phyloP scores from a whole-genome alignment of 495 filamentous ascomycete species.

The Cercophora sp. region DNA sequence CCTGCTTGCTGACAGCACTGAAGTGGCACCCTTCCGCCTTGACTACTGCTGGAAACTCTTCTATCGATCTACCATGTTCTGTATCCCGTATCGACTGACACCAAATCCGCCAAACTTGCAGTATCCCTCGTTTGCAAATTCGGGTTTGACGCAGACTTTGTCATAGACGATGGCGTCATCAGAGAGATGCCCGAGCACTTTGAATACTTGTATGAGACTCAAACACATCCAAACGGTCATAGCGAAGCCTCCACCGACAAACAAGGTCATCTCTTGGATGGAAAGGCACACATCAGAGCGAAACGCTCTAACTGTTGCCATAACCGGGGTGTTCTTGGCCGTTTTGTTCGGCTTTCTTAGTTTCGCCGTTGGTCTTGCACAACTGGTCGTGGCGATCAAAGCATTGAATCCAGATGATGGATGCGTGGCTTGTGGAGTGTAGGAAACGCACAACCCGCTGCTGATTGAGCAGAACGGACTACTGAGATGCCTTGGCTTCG shows the following conservation, averaged over 20 bases:
- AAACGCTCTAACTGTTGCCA: constrained; percentile 5
- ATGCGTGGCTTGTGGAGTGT: no score
- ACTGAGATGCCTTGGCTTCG: no score
- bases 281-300: constrained; percentile 2
- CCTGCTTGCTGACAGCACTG: no score
- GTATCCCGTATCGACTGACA: constrained; percentile 16
- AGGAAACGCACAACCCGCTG: no score
- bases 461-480: no score
- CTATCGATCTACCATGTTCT: constrained; percentile 20
- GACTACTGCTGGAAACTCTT: constrained; percentile 22
- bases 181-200: constrained; percentile 15
- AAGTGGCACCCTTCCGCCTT: constrained; percentile 18
- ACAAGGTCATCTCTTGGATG: constrained; percentile 8
- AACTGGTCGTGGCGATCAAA: background rate
- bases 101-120: constrained; percentile 14
- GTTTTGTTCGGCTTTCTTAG: constrained; percentile 1
- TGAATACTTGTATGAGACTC: constrained; percentile 15
- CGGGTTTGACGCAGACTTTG: constrained; percentile 8
- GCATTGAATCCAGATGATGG: background rate
- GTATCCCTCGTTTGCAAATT: constrained; percentile 5
- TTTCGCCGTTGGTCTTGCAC: background rate
- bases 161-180: constrained; percentile 11
- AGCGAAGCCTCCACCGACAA: constrained; percentile 15
- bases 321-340: constrained; percentile 6
- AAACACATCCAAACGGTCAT: constrained; percentile 12